Base-by-base conservation (phyloP, 2,329 filamentous ascomycete genomes). In the Botrytis deweyae region DNA sequence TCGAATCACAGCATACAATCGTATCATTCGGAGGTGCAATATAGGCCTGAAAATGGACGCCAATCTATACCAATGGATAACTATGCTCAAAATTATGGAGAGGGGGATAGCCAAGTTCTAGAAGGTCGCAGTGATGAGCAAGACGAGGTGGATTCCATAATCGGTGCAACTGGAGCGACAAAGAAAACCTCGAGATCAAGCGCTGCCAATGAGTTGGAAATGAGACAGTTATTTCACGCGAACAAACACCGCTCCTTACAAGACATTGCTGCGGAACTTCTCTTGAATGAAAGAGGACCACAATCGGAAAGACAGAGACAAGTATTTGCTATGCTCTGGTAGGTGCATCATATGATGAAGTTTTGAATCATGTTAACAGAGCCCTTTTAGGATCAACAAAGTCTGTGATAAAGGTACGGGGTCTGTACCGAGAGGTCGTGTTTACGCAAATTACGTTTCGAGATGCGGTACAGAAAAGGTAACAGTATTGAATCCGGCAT, bases 361-460 rank as follows among this genome's bases (percentile, higher is more conserved):
- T 20, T 33, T 59, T 74, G 55, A 42, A 75, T 75, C 67, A 76
- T 33, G 61, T 44, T 70, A n/a, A 59, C 71, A 33, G 70, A 61
- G 52, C 70, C 63, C 72, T 66, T 77, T 9, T 78, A 94, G 92
- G 92, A 89, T 95, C 78, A 91, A 91, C 79, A 87, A 88, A 70
- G 90, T 92, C 1, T 95, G 93, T 82, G 86, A 88, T 64, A 89
- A 89, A 75, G 92, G 92, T 62, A 93, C 93, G 81, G 92, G 91
- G 1, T 98, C 96, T 9, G 95, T 98, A 0, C 94, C 96, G 10
- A 88, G 96, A 79, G 96, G 96, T 77, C 89, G 95, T 74, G 96
- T 99, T 3, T 99, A 98, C 82, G 94, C 95, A 75, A 95, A 95
- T 81, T 99, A 99, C 82, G 96, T 95, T 66, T 94, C 93, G 40